These are phyloP conservation scores for Syzygium oleosum DNA, from an alignment of 345 rosid species.

Conservation along the genomic window DNA sequence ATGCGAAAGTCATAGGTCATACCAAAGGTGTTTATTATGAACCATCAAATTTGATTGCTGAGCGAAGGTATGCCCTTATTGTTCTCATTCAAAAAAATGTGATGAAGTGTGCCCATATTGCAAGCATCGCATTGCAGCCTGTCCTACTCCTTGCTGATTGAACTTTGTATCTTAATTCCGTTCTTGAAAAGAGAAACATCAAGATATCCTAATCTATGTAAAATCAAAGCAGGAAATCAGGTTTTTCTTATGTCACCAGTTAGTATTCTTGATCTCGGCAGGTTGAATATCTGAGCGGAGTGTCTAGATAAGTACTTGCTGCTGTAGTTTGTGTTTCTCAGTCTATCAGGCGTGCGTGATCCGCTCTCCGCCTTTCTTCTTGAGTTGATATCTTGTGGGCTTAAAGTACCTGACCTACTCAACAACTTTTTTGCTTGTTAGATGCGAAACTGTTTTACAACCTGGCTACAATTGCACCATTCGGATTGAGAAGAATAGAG, in stretches of 20 bases:
- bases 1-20: not conserved
- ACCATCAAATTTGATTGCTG: not conserved
- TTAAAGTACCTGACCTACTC: not conserved
- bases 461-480: conserved; percentile 68
- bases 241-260: not conserved
- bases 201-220: not conserved
- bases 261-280: not conserved
- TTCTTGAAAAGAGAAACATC: not conserved
- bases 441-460: conserved; percentile 75
- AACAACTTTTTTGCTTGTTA: conserved; percentile 5
- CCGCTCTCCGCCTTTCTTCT: not conserved
- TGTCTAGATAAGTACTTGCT: not conserved
- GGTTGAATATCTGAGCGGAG: not conserved
- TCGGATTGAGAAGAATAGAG: conserved; percentile 40
- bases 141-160: not conserved
- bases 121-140: not conserved
- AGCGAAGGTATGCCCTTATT: not conserved
- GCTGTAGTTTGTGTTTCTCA: not conserved
- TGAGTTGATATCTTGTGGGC: not conserved
- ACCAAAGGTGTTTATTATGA: not conserved
- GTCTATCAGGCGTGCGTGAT: not conserved
- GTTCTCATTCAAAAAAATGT: not conserved
- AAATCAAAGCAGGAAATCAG: not conserved
- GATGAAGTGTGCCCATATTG: not conserved
- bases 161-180: not conserved